A percentile compares a stretch with the other conserved stretches of the same genome.
These are phyloP conservation scores for Alternaria sp. DNA, from an alignment of 2,329 filamentous ascomycete genomes.

Conservation along the genomic window DNA sequence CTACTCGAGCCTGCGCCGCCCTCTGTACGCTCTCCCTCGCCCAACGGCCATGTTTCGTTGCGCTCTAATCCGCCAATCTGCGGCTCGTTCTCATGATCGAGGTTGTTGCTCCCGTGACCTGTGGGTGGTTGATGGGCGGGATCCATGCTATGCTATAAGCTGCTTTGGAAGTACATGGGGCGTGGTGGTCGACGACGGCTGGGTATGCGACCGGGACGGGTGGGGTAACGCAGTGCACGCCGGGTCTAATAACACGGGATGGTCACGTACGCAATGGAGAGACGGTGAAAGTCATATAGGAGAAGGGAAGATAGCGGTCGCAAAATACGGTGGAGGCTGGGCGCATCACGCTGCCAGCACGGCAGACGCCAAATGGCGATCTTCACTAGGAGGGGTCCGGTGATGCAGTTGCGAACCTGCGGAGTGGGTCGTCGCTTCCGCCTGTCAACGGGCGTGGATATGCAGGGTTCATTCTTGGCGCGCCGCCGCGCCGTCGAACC, in stretches of 20 bases:
- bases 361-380: slow-evolving; percentile 16
- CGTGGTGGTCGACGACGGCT: not conserved
- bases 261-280: not conserved
- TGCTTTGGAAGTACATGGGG: slow-evolving; percentile 13
- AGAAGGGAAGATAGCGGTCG: not conserved
- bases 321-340: slow-evolving; percentile 9
- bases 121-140: slow-evolving; percentile 19
- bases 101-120: slow-evolving; percentile 16
- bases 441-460: slow-evolving; percentile 15
- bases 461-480: slow-evolving; percentile 16
- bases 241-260: not conserved
- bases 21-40: slow-evolving; percentile 14
- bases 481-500: slow-evolving; percentile 12
- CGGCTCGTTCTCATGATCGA: slow-evolving; percentile 14
- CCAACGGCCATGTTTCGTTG: slow-evolving; percentile 21
- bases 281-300: not conserved
- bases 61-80: slow-evolving; percentile 7
- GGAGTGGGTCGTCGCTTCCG: slow-evolving; percentile 17
- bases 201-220: not conserved
- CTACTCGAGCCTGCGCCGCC: slow-evolving; percentile 11
- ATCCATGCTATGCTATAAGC: slow-evolving; percentile 21
- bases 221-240: slow-evolving; percentile 7
- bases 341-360: slow-evolving; percentile 14
- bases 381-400: slow-evolving; percentile 16
- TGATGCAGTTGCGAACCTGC: slow-evolving; percentile 19